A percentile compares a stretch with the other conserved stretches of the same genome.
phyloP scores from a whole-genome alignment of 1,139 yeast species.

The Kodamaea alishanica region DNA sequence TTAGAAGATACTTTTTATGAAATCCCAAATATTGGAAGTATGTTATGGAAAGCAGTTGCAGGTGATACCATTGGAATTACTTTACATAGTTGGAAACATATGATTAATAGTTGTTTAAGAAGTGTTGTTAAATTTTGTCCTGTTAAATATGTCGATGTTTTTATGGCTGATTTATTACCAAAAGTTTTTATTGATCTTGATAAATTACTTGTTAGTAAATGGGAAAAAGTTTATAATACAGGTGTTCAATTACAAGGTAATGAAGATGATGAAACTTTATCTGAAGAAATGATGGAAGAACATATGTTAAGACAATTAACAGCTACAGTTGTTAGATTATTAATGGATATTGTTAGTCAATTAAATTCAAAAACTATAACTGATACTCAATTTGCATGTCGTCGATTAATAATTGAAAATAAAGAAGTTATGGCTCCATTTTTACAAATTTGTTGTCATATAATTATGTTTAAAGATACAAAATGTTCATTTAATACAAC shows the following conservation, averaged over 20 bases:
- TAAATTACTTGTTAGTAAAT: slow-evolving; percentile 59
- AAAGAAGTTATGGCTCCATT: slow-evolving; percentile 75
- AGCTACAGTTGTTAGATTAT: slow-evolving; percentile 84
- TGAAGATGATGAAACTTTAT: slow-evolving; percentile 75
- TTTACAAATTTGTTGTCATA: slow-evolving; percentile 68
- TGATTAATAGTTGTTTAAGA: slow-evolving; percentile 84
- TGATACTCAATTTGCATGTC: slow-evolving; percentile 61
- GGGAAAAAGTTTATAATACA: slow-evolving; percentile 68
- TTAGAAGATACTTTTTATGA: slow-evolving; percentile 86
- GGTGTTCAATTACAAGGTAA: slow-evolving; percentile 71
- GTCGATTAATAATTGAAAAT: slow-evolving; percentile 62
- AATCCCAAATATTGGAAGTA: slow-evolving; percentile 72
- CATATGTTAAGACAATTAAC: slow-evolving; percentile 89
- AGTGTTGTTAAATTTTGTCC: slow-evolving; percentile 91
- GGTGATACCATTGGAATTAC: slow-evolving; percentile 86
- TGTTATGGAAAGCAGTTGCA: slow-evolving; percentile 82
- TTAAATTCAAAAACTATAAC: slow-evolving; percentile 42
- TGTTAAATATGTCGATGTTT: slow-evolving; percentile 56
- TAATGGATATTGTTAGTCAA: slow-evolving; percentile 89
- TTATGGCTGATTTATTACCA: slow-evolving; percentile 77
- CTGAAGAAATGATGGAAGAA: slow-evolving; percentile 99
- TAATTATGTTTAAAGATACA: slow-evolving; percentile 80
- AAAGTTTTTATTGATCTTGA: slow-evolving; percentile 71
- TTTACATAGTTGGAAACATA: slow-evolving; percentile 94
- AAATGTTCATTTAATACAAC: slow-evolving; percentile 91